These are phyloP conservation scores for Liriodendron chinense DNA, from an alignment of 164 flowering plant species.

Conservation along the genomic window DNA sequence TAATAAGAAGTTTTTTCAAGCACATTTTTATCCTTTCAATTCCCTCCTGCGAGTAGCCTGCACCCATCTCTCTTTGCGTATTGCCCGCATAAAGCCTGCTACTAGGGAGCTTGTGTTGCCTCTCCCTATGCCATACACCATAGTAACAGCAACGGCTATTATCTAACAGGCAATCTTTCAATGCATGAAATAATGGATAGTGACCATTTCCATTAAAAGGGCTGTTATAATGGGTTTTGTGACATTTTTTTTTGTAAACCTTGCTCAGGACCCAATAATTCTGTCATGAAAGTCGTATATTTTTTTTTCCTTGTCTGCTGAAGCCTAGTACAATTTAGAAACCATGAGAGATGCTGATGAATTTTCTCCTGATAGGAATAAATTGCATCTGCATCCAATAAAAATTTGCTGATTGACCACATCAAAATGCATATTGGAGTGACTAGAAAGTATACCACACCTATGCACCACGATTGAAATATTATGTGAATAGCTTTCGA, in stretches of 20 bases:
- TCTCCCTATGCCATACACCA: too few relatives aligned
- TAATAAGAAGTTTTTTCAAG: too few relatives aligned
- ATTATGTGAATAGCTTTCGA: conserved; percentile 39
- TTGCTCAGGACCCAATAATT: background rate
- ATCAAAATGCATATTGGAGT: background rate
- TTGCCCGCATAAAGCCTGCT: too few relatives aligned
- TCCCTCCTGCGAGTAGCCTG: too few relatives aligned
- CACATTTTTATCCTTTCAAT: too few relatives aligned
- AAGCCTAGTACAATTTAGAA: background rate
- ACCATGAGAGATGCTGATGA: background rate
- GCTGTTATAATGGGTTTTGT: background rate
- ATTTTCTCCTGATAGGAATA: background rate
- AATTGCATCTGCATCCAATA: background rate
- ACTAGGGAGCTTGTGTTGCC: too few relatives aligned
- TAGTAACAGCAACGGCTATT: too few relatives aligned
- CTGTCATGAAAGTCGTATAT: too few relatives aligned
- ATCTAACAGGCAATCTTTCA: too few relatives aligned
- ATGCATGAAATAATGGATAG: too few relatives aligned
- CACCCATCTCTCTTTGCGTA: too few relatives aligned
- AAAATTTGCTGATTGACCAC: background rate
- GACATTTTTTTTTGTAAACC: background rate
- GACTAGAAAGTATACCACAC: background rate
- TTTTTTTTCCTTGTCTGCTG: background rate
- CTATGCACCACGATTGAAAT: background rate
- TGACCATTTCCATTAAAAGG: background rate